Percentiles rank a stretch among this genome's conserved stretches.
Evolutionary conservation across 805 yeast species (phyloP).

Genomic region (Saccharomycopsis oosterbeekiorum): DNA sequence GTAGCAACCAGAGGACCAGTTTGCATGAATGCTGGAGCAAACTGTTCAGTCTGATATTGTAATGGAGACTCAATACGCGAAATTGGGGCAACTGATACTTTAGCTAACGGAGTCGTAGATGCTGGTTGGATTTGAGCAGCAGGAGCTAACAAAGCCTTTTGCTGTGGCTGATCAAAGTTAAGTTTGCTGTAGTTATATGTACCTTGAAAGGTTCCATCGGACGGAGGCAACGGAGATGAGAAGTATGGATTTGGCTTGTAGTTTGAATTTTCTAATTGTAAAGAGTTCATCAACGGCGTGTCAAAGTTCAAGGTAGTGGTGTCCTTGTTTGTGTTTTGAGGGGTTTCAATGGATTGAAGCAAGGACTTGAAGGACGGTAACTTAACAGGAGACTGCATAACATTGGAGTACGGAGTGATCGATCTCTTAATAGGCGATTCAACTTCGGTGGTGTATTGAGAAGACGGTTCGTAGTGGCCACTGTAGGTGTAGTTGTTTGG

Average conservation of each 20-base stretch:
- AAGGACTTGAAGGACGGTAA: conserved; percentile 20
- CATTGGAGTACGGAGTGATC: background rate
- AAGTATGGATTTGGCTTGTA: conserved; percentile 3
- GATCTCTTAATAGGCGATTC: conserved; percentile 15
- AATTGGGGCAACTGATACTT: background rate
- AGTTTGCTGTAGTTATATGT: conserved; percentile 14
- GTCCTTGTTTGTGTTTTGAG: conserved; percentile 5
- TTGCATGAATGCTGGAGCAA: background rate
- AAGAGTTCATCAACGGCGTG: conserved; percentile 18
- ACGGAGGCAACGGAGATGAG: conserved; percentile 2
- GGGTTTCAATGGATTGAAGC: conserved; percentile 18
- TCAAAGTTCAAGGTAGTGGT: conserved; percentile 12
- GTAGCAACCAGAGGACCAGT: background rate
- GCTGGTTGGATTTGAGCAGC: conserved; percentile 1
- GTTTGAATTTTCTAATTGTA: conserved; percentile 14
- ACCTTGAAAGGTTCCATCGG: conserved; percentile 13
- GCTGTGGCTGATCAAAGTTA: conserved; percentile 17
- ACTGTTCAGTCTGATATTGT: conserved; percentile 15
- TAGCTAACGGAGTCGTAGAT: background rate
- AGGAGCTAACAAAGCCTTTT: background rate
- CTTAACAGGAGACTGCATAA: conserved; percentile 4
- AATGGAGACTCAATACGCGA: conserved; percentile 14
- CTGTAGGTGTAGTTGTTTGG: conserved; percentile 11
- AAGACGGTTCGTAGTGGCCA: background rate
- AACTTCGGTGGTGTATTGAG: conserved; percentile 3